These are phyloP conservation scores for Gossypioides kirkii DNA, from an alignment of 345 rosid genomes.

Conservation along the genomic window DNA sequence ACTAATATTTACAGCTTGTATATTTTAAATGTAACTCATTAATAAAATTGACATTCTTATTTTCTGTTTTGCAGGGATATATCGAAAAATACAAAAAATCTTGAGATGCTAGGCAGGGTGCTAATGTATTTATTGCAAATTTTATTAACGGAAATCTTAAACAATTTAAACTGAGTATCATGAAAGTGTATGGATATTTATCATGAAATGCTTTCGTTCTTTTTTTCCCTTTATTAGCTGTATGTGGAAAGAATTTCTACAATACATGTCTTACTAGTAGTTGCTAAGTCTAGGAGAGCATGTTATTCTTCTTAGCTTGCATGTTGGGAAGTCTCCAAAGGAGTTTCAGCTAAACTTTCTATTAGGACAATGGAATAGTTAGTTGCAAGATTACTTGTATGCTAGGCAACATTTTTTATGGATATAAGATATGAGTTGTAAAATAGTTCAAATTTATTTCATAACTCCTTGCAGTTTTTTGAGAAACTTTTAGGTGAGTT, in stretches of 20 bases:
- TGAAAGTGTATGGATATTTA: conserved; percentile 20
- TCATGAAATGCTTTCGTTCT: conserved; percentile 4
- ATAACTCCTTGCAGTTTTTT: background rate
- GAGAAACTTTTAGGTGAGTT: background rate
- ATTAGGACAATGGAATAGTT: background rate
- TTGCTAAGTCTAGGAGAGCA: conserved; percentile 5
- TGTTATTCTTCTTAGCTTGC: conserved; percentile 6
- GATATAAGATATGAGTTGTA: background rate
- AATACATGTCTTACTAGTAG: conserved; percentile 2
- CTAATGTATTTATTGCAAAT: conserved; percentile 10
- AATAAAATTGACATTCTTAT: background rate
- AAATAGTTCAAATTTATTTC: background rate
- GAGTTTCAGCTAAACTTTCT: background rate
- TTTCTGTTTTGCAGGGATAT: conserved; percentile 62
- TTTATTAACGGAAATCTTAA: background rate
- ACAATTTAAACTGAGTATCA: conserved; percentile 21
- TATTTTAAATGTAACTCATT: background rate
- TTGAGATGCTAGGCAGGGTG: conserved; percentile 31
- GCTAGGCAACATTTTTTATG: background rate
- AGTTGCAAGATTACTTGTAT: background rate
- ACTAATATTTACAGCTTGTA: background rate
- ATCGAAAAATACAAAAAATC: conserved; percentile 61
- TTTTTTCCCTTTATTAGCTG: background rate
- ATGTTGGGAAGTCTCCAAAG: background rate
- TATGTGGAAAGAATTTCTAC: conserved; percentile 12